Evolutionary conservation across 108 stramenopile species (phyloP).

Genomic region (Pelagomonas calceolata): DNA sequence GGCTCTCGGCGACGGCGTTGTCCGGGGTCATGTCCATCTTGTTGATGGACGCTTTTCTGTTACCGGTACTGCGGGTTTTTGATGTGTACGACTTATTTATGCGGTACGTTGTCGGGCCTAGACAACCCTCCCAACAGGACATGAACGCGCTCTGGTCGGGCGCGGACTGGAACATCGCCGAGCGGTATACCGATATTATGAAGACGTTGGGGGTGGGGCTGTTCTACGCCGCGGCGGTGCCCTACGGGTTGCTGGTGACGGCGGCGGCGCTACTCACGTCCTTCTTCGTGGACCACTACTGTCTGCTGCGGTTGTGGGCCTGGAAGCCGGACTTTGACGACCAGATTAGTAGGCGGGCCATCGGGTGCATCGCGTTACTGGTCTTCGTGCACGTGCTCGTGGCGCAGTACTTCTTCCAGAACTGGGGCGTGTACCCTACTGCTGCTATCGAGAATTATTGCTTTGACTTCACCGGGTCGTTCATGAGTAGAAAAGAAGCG

Average conservation of each 20-base stretch:
- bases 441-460: background rate
- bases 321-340: constrained; percentile 27
- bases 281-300: constrained; percentile 39
- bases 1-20: constrained; percentile 12
- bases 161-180: constrained; percentile 39
- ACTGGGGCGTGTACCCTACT: constrained; percentile 7
- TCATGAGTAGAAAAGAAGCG: too few species aligned
- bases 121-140: constrained; percentile 26
- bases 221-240: constrained; percentile 34
- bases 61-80: constrained; percentile 23
- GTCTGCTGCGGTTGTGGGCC: constrained; percentile 26
- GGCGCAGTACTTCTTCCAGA: constrained; percentile 27
- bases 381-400: constrained; percentile 28
- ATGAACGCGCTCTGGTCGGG: constrained; percentile 32
- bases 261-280: constrained; percentile 21
- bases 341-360: constrained; percentile 8
- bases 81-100: constrained; percentile 23
- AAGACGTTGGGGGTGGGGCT: constrained; percentile 42
- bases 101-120: constrained; percentile 17
- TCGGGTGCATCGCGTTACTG: constrained; percentile 22
- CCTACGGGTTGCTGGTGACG: constrained; percentile 30
- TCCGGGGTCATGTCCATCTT: constrained; percentile 22
- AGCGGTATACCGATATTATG: constrained; percentile 40
- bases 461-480: too few species aligned
- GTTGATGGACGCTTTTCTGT: constrained; percentile 27